Evolutionary conservation across 1,284 basidiomycete genomes (phyloP).

Genomic region (Trametes polyzona): DNA sequence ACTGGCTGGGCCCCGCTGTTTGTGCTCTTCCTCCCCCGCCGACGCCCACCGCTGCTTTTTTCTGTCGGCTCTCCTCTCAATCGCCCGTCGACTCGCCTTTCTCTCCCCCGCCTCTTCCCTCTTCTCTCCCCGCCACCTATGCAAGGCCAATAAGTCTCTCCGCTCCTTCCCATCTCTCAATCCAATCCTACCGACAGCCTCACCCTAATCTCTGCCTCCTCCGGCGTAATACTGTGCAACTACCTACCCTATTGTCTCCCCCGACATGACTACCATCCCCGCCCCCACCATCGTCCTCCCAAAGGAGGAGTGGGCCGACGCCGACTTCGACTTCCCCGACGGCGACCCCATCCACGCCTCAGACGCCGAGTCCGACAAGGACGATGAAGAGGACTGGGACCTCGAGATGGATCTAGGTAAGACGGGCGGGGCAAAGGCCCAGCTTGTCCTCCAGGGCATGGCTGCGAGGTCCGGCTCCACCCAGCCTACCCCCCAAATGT

Average conservation of each 20-base stretch:
- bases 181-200: constrained; percentile 24
- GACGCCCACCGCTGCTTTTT: constrained; percentile 2
- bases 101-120: constrained; percentile 11
- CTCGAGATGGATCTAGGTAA: constrained; percentile 68
- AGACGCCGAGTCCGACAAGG: constrained; percentile 61
- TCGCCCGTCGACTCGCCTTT: constrained; percentile 20
- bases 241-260: constrained; percentile 19
- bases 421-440: constrained; percentile 57
- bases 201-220: constrained; percentile 26
- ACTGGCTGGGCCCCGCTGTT: constrained; percentile 15
- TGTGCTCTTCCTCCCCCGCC: constrained; percentile 3
- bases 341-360: constrained; percentile 64
- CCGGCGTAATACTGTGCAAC: constrained; percentile 28
- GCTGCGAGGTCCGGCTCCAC: constrained; percentile 35
- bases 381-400: constrained; percentile 75
- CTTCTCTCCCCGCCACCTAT: constrained; percentile 21
- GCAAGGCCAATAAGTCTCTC: constrained; percentile 29
- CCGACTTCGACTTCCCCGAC: constrained; percentile 82
- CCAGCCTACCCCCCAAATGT: constrained; percentile 43
- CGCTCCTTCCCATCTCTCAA: constrained; percentile 25
- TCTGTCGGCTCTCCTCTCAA: constrained; percentile 5
- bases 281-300: constrained; percentile 55
- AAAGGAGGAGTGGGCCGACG: constrained; percentile 81
- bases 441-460: constrained; percentile 42
- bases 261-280: constrained; percentile 63